Percentiles rank a stretch among this genome's conserved stretches.
Evolutionary conservation across 73 alveolate species (phyloP).

Genomic region (Halteria grandinella): DNA sequence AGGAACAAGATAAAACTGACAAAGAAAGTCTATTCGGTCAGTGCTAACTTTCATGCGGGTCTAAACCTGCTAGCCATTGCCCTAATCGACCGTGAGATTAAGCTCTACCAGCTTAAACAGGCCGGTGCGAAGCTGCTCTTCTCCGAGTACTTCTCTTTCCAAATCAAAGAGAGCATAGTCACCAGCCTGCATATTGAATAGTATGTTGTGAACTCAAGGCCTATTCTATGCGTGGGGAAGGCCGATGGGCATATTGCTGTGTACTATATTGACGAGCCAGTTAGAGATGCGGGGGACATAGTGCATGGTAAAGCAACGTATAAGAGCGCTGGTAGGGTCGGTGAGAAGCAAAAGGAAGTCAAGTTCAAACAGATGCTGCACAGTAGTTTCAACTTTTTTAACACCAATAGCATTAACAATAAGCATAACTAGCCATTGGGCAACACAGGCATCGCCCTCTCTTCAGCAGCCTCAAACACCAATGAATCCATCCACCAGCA

Average conservation of each 20-base stretch:
- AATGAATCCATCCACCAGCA: too few species aligned
- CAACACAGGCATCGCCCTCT: too few species aligned
- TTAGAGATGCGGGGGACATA: slow-evolving; percentile 2
- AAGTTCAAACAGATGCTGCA: slow-evolving; percentile 18
- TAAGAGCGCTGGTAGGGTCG: too few species aligned
- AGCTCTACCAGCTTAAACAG: slow-evolving; percentile 48
- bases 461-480: too few species aligned
- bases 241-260: slow-evolving; percentile 48
- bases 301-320: too few species aligned
- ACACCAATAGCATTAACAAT: not conserved
- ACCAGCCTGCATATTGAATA: slow-evolving; percentile 46
- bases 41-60: slow-evolving; percentile 52
- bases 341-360: slow-evolving; percentile 2
- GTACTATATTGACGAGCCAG: slow-evolving; percentile 60
- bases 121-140: slow-evolving; percentile 52
- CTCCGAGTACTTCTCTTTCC: not conserved
- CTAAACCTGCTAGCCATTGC: slow-evolving; percentile 51
- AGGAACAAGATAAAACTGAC: slow-evolving; percentile 46
- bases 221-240: slow-evolving; percentile 57
- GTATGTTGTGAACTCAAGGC: slow-evolving; percentile 54
- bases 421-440: too few species aligned
- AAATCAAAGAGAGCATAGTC: slow-evolving; percentile 5
- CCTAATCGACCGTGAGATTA: slow-evolving; percentile 62
- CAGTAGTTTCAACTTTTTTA: slow-evolving; percentile 20
- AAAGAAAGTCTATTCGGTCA: slow-evolving; percentile 56